phyloP scores from a whole-genome alignment of 2,329 filamentous ascomycete genomes.

The Neurospora sp. region DNA sequence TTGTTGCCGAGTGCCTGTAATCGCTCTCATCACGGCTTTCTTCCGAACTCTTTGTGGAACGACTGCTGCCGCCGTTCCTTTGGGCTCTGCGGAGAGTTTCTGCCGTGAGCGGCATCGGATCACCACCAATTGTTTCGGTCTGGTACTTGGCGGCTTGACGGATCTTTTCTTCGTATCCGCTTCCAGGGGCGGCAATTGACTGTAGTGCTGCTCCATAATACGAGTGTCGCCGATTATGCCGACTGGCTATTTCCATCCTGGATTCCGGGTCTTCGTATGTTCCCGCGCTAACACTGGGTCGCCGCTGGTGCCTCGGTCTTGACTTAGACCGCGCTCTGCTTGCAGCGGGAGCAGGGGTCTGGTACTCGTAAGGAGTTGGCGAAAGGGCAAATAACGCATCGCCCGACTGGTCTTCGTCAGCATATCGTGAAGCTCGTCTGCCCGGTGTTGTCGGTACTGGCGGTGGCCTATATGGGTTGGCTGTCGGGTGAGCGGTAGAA shows the following conservation, averaged over 20 bases:
- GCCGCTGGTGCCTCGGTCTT: constrained; percentile 12
- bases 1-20: constrained; percentile 51
- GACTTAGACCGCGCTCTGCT: constrained; percentile 12
- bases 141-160: constrained; percentile 40
- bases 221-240: constrained; percentile 29
- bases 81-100: constrained; percentile 44
- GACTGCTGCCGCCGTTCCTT: constrained; percentile 41
- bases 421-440: constrained; percentile 18
- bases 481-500: constrained; percentile 19
- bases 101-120: constrained; percentile 41
- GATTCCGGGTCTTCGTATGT: constrained; percentile 30
- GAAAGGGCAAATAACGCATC: constrained; percentile 27
- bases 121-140: constrained; percentile 37
- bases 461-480: constrained; percentile 21
- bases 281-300: constrained; percentile 25
- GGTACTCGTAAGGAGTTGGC: constrained; percentile 22
- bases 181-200: constrained; percentile 24
- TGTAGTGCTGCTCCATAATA: constrained; percentile 24
- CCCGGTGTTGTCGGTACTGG: constrained; percentile 20
- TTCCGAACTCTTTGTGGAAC: constrained; percentile 47
- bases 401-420: constrained; percentile 28
- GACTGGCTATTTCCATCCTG: constrained; percentile 30
- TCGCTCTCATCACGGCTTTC: constrained; percentile 54
- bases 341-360: constrained; percentile 22
- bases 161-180: constrained; percentile 31